A percentile compares a stretch with the other conserved stretches of the same genome.
Conservation (phyloP, 306 rosid species). For the Dryas octopetala region DNA sequence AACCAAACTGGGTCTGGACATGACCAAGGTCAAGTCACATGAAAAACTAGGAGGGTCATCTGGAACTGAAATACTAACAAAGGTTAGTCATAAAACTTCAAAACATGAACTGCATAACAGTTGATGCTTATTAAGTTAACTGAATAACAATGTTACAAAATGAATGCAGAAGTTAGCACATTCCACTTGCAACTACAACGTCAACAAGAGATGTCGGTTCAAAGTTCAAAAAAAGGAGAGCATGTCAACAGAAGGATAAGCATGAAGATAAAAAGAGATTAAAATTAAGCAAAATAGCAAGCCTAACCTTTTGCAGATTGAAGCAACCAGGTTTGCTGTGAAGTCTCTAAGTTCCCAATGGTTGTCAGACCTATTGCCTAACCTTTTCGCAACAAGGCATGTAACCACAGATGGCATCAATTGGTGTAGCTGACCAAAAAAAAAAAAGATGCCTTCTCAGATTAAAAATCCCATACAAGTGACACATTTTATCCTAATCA, state of each 20-base stretch:
- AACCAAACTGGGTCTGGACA: background rate
- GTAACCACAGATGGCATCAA: constrained; percentile 95
- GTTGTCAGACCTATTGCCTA: constrained; percentile 75
- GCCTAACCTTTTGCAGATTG: constrained; percentile 80
- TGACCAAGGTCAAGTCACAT: background rate
- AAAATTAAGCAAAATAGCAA: background rate
- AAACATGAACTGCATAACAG: background rate
- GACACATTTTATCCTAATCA: background rate
- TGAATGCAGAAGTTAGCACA: constrained; percentile 3
- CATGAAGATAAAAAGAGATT: background rate
- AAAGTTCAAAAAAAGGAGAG: background rate
- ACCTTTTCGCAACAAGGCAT: constrained; percentile 81
- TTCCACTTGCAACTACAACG: background rate
- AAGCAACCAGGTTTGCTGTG: constrained; percentile 74
- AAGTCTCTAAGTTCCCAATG: constrained; percentile 93
- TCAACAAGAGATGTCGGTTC: constrained; percentile 5
- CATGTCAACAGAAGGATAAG: background rate
- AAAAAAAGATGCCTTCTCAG: constrained; percentile 17
- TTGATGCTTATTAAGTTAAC: background rate
- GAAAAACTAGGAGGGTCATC: background rate
- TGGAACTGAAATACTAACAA: too few relatives aligned
- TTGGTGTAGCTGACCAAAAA: constrained; percentile 64
- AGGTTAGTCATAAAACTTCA: background rate
- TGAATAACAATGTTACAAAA: background rate
- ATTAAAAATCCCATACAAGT: background rate